Conservation (phyloP, 768 basidiomycete species). For the Boletellus sp. region DNA sequence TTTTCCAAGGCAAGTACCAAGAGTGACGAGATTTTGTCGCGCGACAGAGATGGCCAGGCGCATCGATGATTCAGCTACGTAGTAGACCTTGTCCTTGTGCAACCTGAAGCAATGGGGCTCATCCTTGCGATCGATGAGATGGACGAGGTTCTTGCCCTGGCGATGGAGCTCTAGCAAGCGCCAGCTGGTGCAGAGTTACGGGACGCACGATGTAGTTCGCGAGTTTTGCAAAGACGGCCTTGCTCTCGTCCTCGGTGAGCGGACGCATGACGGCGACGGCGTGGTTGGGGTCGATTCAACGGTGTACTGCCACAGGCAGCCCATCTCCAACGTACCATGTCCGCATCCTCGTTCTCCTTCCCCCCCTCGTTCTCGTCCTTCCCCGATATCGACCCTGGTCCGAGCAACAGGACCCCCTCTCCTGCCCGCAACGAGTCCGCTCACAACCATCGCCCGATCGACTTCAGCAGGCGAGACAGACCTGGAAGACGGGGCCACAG, state of each 20-base stretch:
- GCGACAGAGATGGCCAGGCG: conserved; percentile 89
- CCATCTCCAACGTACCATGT: conserved; percentile 30
- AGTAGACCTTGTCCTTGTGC: conserved; percentile 93
- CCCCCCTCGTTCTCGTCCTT: conserved; percentile 69
- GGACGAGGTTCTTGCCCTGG: conserved; percentile 94
- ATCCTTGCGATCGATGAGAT: conserved; percentile 91
- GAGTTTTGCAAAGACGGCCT: conserved; percentile 92
- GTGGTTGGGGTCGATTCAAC: conserved; percentile 14
- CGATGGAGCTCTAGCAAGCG: background rate
- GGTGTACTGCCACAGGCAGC: conserved; percentile 1
- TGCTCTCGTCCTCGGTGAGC: conserved; percentile 95
- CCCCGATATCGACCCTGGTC: conserved; percentile 53
- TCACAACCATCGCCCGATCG: conserved; percentile 11
- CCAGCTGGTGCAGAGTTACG: background rate
- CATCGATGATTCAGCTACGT: conserved; percentile 94
- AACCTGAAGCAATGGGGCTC: conserved; percentile 95
- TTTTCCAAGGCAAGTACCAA: conserved; percentile 97
- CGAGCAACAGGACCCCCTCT: conserved; percentile 30
- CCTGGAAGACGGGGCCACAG: conserved; percentile 20
- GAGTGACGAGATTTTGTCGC: conserved; percentile 83
- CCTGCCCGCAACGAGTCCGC: conserved; percentile 14
- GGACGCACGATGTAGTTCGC: conserved; percentile 89
- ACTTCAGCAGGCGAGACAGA: conserved; percentile 19
- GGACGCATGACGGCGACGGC: conserved; percentile 93
- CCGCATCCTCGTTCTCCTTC: conserved; percentile 58